These are phyloP conservation scores for Dactylella cylindrospora DNA, from an alignment of 2,329 filamentous ascomycete genomes.

Conservation along the genomic window DNA sequence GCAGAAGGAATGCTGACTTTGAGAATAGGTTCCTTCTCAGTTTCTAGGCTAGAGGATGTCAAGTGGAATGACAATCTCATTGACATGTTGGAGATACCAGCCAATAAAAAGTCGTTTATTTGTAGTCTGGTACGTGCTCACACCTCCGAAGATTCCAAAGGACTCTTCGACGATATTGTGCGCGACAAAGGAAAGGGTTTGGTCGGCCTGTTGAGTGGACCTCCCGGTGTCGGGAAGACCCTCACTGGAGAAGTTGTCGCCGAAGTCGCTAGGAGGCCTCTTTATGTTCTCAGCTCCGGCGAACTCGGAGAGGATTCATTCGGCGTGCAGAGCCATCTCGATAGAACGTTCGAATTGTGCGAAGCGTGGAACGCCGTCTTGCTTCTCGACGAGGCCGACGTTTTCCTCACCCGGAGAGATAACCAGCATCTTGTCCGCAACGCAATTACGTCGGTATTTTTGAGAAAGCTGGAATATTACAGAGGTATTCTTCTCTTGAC, in stretches of 20 bases:
- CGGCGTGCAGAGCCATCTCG: constrained; percentile 55
- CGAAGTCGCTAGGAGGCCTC: constrained; percentile 53
- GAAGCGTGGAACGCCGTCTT: constrained; percentile 58
- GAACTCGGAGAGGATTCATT: constrained; percentile 56
- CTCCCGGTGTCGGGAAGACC: constrained; percentile 58
- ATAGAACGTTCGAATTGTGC: constrained; percentile 56
- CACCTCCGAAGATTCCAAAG: background rate
- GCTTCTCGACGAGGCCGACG: constrained; percentile 60
- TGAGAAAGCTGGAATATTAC: constrained; percentile 53
- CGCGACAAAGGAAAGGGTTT: constrained; percentile 52
- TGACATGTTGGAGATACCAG: background rate
- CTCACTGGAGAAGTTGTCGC: constrained; percentile 56
- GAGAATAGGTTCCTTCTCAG: background rate
- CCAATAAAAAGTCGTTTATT: background rate
- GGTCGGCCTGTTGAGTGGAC: constrained; percentile 56
- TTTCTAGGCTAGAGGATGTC: background rate
- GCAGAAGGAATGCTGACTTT: background rate
- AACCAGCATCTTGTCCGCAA: constrained; percentile 57
- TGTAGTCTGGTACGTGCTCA: background rate
- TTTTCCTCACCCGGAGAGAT: constrained; percentile 58
- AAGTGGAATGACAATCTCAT: background rate
- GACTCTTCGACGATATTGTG: constrained; percentile 3
- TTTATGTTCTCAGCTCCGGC: constrained; percentile 56
- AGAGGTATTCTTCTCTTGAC: constrained; percentile 52
- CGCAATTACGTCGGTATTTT: constrained; percentile 55